Evolutionary conservation across 2,329 filamentous ascomycete genomes (phyloP), one percentile per base, ranked within the genome.

Genomic region (Penicillium oxalicum): DNA sequence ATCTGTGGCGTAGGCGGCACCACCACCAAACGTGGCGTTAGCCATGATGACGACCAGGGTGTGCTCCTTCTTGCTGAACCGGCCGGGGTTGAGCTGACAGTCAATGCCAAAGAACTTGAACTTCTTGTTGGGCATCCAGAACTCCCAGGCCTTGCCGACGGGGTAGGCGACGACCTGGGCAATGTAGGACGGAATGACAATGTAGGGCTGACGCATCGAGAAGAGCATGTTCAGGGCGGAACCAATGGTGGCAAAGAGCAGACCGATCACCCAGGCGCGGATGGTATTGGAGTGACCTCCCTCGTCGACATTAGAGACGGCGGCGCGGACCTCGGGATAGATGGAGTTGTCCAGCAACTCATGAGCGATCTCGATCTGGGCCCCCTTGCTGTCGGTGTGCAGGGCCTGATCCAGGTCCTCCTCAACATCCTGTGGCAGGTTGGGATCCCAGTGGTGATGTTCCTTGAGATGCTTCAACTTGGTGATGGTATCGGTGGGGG

Each of bases 1-100:
- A 56, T 89, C 86, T 1, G 85, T 88, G 0, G 84, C 84, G 58
- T 89, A 89, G 3, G 84, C 83, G 5, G 65, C 69, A 45, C 73
- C 72, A 51, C 68, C 66, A 77, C 81, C 43, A 72, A 83, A 86
- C 4, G 83, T 82, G 5, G 87, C 83, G 61, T 85, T 81, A 12
- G 86, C 84, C 75, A 75, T 77, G 45, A 75, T 65, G 12, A 71
- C 70, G 6, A 72, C 67, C 6, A 76, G 54, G 0, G 70, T 59
- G 54, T 76, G 73, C 44, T 76, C 74, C 47, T 76, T 76, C 50
- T 74, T 71, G 50, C 68, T 74, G 55, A 74, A 76, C 0, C 64
- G 68, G 2, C 72, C 71, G 0, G 72, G 70, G 47, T 75, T 75
- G 0, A 72, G 53, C 24, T 66, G 66, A 56, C 66, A 69, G 18